phyloP scores from a whole-genome alignment of 805 yeast genomes.

The Metschnikowia shivogae region DNA sequence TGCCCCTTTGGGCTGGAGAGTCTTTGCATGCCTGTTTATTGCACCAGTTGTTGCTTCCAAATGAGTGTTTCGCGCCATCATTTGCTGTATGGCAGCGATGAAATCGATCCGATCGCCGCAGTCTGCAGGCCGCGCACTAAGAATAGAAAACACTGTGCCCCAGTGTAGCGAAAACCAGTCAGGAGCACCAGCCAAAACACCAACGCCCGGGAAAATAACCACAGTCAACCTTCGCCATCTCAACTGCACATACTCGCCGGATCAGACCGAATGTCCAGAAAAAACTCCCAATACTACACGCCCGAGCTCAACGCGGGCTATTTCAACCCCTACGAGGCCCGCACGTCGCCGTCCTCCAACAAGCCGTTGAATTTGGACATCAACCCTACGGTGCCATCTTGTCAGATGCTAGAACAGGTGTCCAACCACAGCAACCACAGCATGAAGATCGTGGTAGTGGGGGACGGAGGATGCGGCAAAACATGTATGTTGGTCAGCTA shows the following conservation, averaged over 20 bases:
- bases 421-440: conserved; percentile 19
- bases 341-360: conserved; percentile 11
- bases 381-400: conserved; percentile 35
- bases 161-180: not conserved
- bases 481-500: conserved; percentile 70
- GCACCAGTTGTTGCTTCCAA: too few relatives aligned
- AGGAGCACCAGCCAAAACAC: too few relatives aligned
- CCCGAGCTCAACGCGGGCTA: conserved; percentile 15
- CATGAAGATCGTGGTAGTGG: conserved; percentile 73
- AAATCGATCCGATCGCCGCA: conserved; percentile 2
- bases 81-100: not conserved
- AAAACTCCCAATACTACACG: conserved; percentile 9
- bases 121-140: conserved; percentile 4
- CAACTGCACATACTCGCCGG: too few relatives aligned
- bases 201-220: too few relatives aligned
- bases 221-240: too few relatives aligned
- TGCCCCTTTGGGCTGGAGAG: too few relatives aligned
- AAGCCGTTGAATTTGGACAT: conserved; percentile 22
- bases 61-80: not conserved
- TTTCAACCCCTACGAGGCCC: conserved; percentile 18
- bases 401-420: conserved; percentile 24
- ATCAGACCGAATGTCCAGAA: conserved; percentile 8
- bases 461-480: conserved; percentile 91
- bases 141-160: conserved; percentile 4
- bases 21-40: too few relatives aligned